Percentiles rank a stretch among this genome's conserved stretches.
Conservation (phyloP, 176 grass and related monocot species). For the maize (Zea mays) region Zm-B73-REFERENCE-NAM-5.0 NC_050105.1:75590501-75591000, state of each 20-base stretch:
- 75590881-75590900: neutral
- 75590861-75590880: slow-evolving; percentile 24
- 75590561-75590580: neutral
- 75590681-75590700: neutral
- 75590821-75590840: slow-evolving; percentile 24
- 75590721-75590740: slow-evolving; percentile 24
- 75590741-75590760: slow-evolving; percentile 19
- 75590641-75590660: slow-evolving; percentile 25
- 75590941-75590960: slow-evolving; percentile 26
- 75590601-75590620: slow-evolving; percentile 35
- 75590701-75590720: slow-evolving; percentile 3
- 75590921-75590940: no score
- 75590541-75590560: neutral
- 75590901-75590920: no score
- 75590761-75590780: slow-evolving; percentile 22
- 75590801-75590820: slow-evolving; percentile 8
- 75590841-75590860: slow-evolving; percentile 10
- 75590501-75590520: no score
- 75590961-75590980: slow-evolving; percentile 6
- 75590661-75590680: slow-evolving; percentile 5
- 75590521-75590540: neutral
- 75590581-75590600: neutral
- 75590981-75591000: slow-evolving; percentile 42
- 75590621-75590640: slow-evolving; percentile 33
- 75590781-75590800: neutral